Percentiles rank a stretch among this genome's conserved stretches.
phyloP scores from a whole-genome alignment of 495 filamentous ascomycete species.

The Aspergillus affinis region DNA sequence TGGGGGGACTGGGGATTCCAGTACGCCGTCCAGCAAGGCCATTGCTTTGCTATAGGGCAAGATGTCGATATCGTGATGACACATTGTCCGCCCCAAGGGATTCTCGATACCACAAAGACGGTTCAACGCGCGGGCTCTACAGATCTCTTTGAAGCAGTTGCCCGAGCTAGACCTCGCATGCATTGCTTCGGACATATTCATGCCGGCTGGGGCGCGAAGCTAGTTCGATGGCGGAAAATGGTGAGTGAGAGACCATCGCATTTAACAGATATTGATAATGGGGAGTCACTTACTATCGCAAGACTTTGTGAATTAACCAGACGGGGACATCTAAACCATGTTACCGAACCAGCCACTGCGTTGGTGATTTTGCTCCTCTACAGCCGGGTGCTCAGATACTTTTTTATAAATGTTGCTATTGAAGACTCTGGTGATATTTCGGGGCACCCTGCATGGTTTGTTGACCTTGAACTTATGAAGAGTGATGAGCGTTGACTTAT shows the following conservation, averaged over 20 bases:
- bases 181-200: constrained; percentile 79
- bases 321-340: constrained; percentile 26
- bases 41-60: constrained; percentile 44
- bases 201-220: constrained; percentile 62
- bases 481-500: too few species aligned
- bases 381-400: constrained; percentile 51
- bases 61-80: constrained; percentile 65
- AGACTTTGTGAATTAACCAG: constrained; percentile 32
- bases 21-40: constrained; percentile 49
- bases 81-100: constrained; percentile 62
- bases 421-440: constrained; percentile 32
- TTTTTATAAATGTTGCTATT: constrained; percentile 69
- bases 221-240: constrained; percentile 54
- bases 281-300: constrained; percentile 36
- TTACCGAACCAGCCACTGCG: constrained; percentile 35
- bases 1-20: constrained; percentile 52
- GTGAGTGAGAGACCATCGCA: constrained; percentile 36
- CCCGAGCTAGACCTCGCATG: constrained; percentile 52
- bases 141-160: constrained; percentile 56
- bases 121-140: constrained; percentile 53
- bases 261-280: constrained; percentile 48
- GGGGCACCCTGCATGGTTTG: constrained; percentile 50
- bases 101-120: constrained; percentile 47
- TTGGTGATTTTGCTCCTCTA: constrained; percentile 29
- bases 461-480: constrained; percentile 51